phyloP scores from a whole-genome alignment of 2,329 filamentous ascomycete species.

The Diaporthe sp. region DNA sequence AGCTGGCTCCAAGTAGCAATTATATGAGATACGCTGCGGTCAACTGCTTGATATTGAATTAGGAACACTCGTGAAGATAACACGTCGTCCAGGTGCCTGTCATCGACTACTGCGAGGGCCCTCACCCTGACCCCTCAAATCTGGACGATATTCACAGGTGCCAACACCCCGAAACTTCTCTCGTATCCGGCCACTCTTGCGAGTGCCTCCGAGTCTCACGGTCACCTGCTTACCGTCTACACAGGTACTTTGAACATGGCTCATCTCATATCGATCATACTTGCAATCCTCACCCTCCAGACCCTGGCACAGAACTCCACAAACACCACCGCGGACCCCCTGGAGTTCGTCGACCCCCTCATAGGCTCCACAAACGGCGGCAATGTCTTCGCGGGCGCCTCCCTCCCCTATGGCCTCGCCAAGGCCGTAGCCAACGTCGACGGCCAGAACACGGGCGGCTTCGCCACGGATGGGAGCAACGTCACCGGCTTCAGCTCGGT shows the following conservation, averaged over 20 bases:
- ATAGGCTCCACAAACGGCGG: conserved; percentile 67
- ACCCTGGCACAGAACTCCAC: conserved; percentile 4
- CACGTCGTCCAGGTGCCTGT: not conserved
- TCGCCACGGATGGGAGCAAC: conserved; percentile 56
- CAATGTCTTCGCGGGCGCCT: conserved; percentile 68
- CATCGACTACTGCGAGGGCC: not conserved
- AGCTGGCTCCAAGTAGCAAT: too few species aligned
- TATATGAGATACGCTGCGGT: not conserved
- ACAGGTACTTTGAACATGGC: not conserved
- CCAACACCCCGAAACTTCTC: not conserved
- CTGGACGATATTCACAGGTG: not conserved
- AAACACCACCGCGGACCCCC: conserved; percentile 35
- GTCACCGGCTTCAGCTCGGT: conserved; percentile 62
- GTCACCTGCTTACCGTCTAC: not conserved
- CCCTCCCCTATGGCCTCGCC: conserved; percentile 64
- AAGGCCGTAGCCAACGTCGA: conserved; percentile 66
- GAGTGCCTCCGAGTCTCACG: not conserved
- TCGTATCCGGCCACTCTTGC: not conserved
- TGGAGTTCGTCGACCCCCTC: conserved; percentile 54
- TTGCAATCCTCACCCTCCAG: not conserved
- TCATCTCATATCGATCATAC: not conserved
- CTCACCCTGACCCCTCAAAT: not conserved
- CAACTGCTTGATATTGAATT: not conserved
- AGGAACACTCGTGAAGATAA: not conserved
- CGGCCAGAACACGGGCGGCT: conserved; percentile 56